Evolutionary conservation across 352 stramenopile genomes (phyloP), one percentile per base, ranked within the genome.

Genomic region (Phytophthora pisi): DNA sequence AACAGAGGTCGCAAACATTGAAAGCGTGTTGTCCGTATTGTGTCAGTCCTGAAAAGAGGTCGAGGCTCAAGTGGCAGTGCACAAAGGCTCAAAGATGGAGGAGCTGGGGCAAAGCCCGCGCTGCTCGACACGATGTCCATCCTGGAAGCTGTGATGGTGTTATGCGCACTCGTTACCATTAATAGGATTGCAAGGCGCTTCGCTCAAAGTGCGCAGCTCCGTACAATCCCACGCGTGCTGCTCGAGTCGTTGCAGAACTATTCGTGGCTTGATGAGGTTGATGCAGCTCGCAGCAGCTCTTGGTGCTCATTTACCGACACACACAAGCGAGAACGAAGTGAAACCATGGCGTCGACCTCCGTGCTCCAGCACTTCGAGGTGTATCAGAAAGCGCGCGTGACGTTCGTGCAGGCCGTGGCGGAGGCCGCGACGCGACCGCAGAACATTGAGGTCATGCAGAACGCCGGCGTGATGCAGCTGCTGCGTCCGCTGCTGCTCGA

Each of bases 401-500:
- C 88, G 20, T 98, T 98, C 76, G 95, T 98, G 26, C 94, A 98
- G 75, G 88, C 92, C 9, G 92, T 98, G 26, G 95, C 95, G 5
- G 95, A 98, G 57, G 92, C 92, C 1, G 93, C 94, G 10, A 97
- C 93, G n/a, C 81, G 95, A 24, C 94, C 95, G 47, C 94, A 98
- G 77, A 98, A 98, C 71, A 98, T 98, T 57, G 95, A 98, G 64
- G 91, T 98, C 49, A 98, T 98, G 93, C 92, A 98, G 57, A 98
- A 98, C 61, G 95, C 95, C 8, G 95, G 95, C 26, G 95, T 98
- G 38, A 98, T 98, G 95, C 93, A 98, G 66, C 65, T 98, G 24
- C 75, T 98, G 38, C 88, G 94, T 15, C 95, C 95, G 38, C 79
- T 98, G 15, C 74, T 98, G 15, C 79, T 98, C 3, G 95, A 98